Percentiles rank a stretch among this genome's conserved stretches.
These are phyloP conservation scores for Ogataea zsoltii DNA, from an alignment of 805 yeast species.

Conservation along the genomic window DNA sequence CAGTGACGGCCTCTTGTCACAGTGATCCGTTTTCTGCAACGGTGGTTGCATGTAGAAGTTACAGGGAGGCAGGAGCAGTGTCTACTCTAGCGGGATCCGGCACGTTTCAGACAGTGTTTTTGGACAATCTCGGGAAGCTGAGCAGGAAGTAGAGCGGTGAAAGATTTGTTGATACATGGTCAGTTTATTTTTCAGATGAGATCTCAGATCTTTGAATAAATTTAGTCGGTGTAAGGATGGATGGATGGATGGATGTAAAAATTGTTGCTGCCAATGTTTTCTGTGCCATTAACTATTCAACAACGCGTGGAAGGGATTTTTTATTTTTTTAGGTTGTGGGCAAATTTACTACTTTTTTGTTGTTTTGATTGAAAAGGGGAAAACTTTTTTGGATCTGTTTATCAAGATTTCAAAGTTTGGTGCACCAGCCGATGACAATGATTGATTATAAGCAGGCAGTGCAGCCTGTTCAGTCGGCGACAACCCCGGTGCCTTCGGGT, in stretches of 20 bases:
- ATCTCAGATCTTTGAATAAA: too few relatives aligned
- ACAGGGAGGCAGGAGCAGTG: slow-evolving; percentile 59
- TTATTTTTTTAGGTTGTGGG: slow-evolving; percentile 4
- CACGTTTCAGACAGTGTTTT: slow-evolving; percentile 45
- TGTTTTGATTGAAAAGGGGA: slow-evolving; percentile 3
- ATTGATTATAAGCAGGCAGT: slow-evolving; percentile 2
- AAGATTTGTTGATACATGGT: too few relatives aligned
- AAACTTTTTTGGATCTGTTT: slow-evolving; percentile 1
- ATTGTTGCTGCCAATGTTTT: too few relatives aligned
- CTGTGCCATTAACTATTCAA: background rate
- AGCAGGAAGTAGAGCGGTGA: too few relatives aligned
- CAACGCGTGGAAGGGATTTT: slow-evolving; percentile 4
- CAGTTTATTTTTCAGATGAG: too few relatives aligned
- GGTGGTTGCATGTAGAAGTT: slow-evolving; percentile 53
- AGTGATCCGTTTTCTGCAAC: slow-evolving; percentile 46
- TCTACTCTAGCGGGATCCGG: slow-evolving; percentile 55
- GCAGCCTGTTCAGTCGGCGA: background rate
- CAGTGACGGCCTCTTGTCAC: slow-evolving; percentile 45
- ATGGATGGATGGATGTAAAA: too few relatives aligned
- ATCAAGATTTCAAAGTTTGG: background rate
- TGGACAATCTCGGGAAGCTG: slow-evolving; percentile 39
- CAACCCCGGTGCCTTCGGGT: too few relatives aligned
- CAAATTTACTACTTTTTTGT: slow-evolving; percentile 1
- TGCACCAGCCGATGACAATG: slow-evolving; percentile 6
- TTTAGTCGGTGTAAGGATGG: too few relatives aligned